Conservation (phyloP, 495 filamentous ascomycete species). For the Tuber umbilicatum region DNA sequence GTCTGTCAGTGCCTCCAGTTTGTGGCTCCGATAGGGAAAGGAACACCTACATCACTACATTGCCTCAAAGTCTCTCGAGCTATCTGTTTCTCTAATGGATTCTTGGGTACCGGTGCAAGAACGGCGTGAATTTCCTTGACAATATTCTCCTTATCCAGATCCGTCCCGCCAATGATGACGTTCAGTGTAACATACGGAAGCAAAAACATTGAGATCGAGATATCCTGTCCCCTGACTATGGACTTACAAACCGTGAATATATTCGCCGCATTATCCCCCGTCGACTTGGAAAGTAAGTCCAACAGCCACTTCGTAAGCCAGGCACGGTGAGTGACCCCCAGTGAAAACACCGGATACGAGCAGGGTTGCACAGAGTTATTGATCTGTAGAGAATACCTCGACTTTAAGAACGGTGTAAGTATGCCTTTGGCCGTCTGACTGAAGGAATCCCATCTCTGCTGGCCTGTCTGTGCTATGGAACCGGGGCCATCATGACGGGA, state of each 20-base stretch:
- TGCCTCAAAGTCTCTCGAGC: conserved; percentile 63
- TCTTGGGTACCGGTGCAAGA: conserved; percentile 51
- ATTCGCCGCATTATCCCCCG: conserved; percentile 59
- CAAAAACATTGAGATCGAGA: conserved; percentile 74
- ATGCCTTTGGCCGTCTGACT: conserved; percentile 68
- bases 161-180: conserved; percentile 61
- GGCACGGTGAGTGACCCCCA: conserved; percentile 57
- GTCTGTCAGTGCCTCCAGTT: conserved; percentile 14
- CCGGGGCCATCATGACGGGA: conserved; percentile 46
- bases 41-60: conserved; percentile 58
- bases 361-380: conserved; percentile 48
- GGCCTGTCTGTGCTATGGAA: conserved; percentile 21
- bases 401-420: conserved; percentile 76
- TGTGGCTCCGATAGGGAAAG: neutral
- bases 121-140: conserved; percentile 64
- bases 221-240: conserved; percentile 73
- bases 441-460: conserved; percentile 67
- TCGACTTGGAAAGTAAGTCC: conserved; percentile 69
- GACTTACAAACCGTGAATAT: conserved; percentile 75
- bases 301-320: conserved; percentile 77
- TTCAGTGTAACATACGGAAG: conserved; percentile 79
- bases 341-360: conserved; percentile 70
- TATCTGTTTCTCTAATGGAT: conserved; percentile 51
- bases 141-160: conserved; percentile 60
- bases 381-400: conserved; percentile 66